phyloP scores from a whole-genome alignment of 805 yeast species.

The Jamesozyma spencerorum region DNA sequence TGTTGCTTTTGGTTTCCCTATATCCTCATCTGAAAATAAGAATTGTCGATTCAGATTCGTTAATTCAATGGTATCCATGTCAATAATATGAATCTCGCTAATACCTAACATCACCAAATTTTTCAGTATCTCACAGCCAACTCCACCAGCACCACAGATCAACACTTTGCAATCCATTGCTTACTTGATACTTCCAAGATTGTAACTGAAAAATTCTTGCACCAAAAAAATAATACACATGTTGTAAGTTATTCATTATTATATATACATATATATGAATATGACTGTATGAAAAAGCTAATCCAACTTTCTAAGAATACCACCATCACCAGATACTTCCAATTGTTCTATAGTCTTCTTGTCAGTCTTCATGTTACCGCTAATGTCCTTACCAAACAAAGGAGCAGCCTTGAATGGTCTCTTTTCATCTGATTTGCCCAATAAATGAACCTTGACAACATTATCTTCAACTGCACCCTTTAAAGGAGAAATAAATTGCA shows the following conservation, averaged over 20 bases:
- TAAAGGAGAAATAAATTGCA: conserved; percentile 87
- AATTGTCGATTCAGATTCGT: conserved; percentile 90
- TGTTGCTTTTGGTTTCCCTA: conserved; percentile 71
- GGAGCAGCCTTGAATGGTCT: conserved; percentile 93
- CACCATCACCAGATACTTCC: conserved; percentile 78
- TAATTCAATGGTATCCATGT: conserved; percentile 85
- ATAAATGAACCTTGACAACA: conserved; percentile 83
- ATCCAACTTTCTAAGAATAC: conserved; percentile 50
- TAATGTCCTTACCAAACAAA: conserved; percentile 48
- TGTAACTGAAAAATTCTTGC: too few species aligned
- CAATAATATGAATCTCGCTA: conserved; percentile 75
- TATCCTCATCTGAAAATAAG: conserved; percentile 69
- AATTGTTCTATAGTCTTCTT: conserved; percentile 79
- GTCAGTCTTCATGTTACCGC: conserved; percentile 61
- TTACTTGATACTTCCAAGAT: too few species aligned
- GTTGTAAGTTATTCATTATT: too few species aligned
- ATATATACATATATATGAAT: too few species aligned
- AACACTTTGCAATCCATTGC: conserved; percentile 38
- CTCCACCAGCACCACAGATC: conserved; percentile 89
- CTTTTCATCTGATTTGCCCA: conserved; percentile 76
- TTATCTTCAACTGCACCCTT: conserved; percentile 86
- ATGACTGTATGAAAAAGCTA: too few species aligned
- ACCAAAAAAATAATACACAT: too few species aligned
- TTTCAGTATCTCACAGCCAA: conserved; percentile 84
- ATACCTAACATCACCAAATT: conserved; percentile 51